Percentiles rank a stretch among this genome's conserved stretches.
These are phyloP conservation scores for Bauhinia variegata DNA, from an alignment of 306 rosid species.

Conservation along the genomic window DNA sequence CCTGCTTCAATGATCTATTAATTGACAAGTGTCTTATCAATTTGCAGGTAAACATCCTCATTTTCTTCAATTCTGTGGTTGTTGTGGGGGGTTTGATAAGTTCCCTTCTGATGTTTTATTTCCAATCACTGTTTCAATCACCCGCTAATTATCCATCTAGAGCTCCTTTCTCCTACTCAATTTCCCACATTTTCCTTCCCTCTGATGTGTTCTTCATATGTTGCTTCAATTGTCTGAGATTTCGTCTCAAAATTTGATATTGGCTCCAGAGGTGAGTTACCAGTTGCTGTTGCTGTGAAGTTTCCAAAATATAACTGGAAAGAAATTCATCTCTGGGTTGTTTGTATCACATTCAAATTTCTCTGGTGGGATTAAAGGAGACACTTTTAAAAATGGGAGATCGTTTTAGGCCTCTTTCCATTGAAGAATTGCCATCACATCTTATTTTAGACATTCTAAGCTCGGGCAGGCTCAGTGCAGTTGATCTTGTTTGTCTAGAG, in stretches of 20 bases:
- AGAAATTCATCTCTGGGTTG: not conserved
- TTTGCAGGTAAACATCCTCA: conserved; percentile 42
- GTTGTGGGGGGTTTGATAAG: conserved; percentile 44
- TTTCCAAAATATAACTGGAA: too few species aligned
- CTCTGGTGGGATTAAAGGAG: conserved; percentile 32
- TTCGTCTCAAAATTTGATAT: conserved; percentile 62
- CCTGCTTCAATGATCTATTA: too few species aligned
- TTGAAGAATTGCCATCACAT: conserved; percentile 73
- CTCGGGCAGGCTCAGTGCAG: conserved; percentile 70
- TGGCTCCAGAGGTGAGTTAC: conserved; percentile 18
- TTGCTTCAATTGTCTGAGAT: conserved; percentile 65
- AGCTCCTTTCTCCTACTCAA: conserved; percentile 61
- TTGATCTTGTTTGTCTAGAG: conserved; percentile 78
- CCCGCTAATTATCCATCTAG: conserved; percentile 54
- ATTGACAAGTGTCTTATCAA: not conserved
- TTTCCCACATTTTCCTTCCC: conserved; percentile 73
- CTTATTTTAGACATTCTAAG: conserved; percentile 75
- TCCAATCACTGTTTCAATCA: conserved; percentile 58
- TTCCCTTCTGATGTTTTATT: conserved; percentile 83
- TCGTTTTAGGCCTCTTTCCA: conserved; percentile 44
- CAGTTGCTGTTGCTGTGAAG: conserved; percentile 20
- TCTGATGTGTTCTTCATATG: conserved; percentile 71
- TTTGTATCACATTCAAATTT: conserved; percentile 24
- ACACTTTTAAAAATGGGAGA: conserved; percentile 47
- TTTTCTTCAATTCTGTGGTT: conserved; percentile 37